Evolutionary conservation across 2,329 filamentous ascomycete species (phyloP).

Genomic region (Hypomyces rosellus): DNA sequence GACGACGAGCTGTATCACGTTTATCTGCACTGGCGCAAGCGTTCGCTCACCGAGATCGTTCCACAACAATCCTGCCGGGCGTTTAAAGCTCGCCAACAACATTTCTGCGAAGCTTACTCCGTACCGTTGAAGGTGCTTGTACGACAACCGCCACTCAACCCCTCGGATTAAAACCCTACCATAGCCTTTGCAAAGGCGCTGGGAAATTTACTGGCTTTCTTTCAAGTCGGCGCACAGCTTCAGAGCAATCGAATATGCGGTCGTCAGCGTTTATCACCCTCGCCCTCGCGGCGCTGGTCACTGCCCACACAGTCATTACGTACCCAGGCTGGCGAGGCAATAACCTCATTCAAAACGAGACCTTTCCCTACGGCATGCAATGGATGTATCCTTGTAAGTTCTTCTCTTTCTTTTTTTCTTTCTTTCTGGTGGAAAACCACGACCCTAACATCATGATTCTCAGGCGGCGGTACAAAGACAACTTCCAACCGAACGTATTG

Average conservation of each 20-base stretch:
- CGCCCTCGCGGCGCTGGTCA: constrained; percentile 42
- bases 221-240: background rate
- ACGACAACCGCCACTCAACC: background rate
- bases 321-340: constrained; percentile 86
- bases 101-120: no score
- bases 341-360: constrained; percentile 72
- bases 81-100: no score
- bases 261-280: constrained; percentile 37
- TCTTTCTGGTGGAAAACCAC: background rate
- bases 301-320: constrained; percentile 74
- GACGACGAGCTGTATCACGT: background rate
- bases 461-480: constrained; percentile 76
- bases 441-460: background rate
- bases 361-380: constrained; percentile 85
- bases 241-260: constrained; percentile 34
- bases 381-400: constrained; percentile 90
- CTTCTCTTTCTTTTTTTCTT: background rate
- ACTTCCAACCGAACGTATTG: constrained; percentile 85
- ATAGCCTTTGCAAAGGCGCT: background rate
- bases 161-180: background rate
- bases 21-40: background rate
- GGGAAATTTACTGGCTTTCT: background rate
- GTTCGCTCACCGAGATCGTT: no score
- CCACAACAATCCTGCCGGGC: no score
- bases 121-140: no score